These are phyloP conservation scores for Mucor saturninus DNA, from an alignment of 371 early-diverging fungal genomes.

Conservation along the genomic window DNA sequence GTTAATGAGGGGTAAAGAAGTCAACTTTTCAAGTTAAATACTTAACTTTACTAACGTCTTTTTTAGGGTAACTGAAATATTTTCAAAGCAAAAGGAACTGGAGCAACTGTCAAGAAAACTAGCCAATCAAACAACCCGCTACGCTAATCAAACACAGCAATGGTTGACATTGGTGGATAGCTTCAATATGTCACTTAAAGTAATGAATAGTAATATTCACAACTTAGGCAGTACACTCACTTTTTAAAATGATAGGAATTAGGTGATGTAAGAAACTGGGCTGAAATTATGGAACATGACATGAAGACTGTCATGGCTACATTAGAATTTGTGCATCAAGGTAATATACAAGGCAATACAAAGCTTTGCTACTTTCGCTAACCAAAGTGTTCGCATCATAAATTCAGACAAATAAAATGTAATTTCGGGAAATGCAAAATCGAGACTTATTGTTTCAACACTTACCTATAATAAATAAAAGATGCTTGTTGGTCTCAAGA, in stretches of 20 bases:
- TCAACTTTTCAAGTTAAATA: not conserved
- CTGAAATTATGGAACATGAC: conserved; percentile 55
- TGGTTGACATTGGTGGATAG: conserved; percentile 67
- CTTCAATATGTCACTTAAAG: conserved; percentile 69
- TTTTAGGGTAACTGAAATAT: conserved; percentile 57
- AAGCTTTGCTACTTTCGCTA: no score
- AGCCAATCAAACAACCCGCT: conserved; percentile 50
- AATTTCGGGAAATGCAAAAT: no score
- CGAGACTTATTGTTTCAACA: no score
- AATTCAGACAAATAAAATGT: no score
- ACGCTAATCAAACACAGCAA: conserved; percentile 64
- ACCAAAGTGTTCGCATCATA: no score
- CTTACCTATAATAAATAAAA: no score
- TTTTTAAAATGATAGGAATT: conserved; percentile 57
- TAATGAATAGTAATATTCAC: conserved; percentile 10
- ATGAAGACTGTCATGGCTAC: conserved; percentile 39
- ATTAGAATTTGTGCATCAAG: conserved; percentile 38
- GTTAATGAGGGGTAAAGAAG: conserved; percentile 58
- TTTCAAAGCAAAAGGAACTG: conserved; percentile 65
- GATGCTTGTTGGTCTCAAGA: no score
- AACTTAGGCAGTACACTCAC: not conserved
- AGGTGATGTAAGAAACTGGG: conserved; percentile 86
- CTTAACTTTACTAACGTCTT: not conserved
- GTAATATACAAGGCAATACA: conserved; percentile 8
- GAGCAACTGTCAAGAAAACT: conserved; percentile 64